Base-by-base conservation (phyloP, 495 filamentous ascomycete species). In the Glonium stellatum region DNA sequence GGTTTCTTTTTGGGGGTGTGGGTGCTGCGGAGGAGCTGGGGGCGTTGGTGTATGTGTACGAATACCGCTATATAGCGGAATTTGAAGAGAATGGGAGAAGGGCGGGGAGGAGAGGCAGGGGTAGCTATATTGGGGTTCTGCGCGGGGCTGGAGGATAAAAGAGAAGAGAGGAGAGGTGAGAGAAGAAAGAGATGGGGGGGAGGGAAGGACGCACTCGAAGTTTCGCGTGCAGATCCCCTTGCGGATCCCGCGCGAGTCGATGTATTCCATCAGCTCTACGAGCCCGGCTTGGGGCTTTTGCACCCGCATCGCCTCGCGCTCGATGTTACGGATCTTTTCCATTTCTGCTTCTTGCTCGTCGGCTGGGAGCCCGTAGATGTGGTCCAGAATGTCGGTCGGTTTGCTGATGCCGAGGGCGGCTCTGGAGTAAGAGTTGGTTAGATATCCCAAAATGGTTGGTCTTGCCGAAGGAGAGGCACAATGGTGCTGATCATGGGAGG, bases 151-250 rank as follows among this genome's bases (percentile, higher is more conserved):
- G 15, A 13, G 11, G 12, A 53, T 46, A 22, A 39, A 31, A 31
- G 54, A 41, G 50, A 57, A 70, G 55, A 22, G 81, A 78, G 36
- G 78, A 79, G 19, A 46, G 37, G 12, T 10, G 36, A 18, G 46
- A 51, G 54, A 3, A 47, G 18, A 47, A 22, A 41, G 4, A 11
- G 10, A 23, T 1, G 21, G 39, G 46, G 46, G 31, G 25, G 23
- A 8, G 11, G 6, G 48, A 1, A 35, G 4, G 3, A 72, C 70
- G 53, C 77, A 83, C 79, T 95, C 90, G 66, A 96, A 97, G 76
- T 98, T 98, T 67, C 93, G 79, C 5, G 93, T 98, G 75, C 92
- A 96, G 60, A 98, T 88, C 0, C 80, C 93, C 70, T 93, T 90
- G 55, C 77, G 81, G 1, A 97, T 67, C 0, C 73, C 71, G 19